phyloP scores from a whole-genome alignment of 1,284 basidiomycete species.

The Earliella scabrosa region DNA sequence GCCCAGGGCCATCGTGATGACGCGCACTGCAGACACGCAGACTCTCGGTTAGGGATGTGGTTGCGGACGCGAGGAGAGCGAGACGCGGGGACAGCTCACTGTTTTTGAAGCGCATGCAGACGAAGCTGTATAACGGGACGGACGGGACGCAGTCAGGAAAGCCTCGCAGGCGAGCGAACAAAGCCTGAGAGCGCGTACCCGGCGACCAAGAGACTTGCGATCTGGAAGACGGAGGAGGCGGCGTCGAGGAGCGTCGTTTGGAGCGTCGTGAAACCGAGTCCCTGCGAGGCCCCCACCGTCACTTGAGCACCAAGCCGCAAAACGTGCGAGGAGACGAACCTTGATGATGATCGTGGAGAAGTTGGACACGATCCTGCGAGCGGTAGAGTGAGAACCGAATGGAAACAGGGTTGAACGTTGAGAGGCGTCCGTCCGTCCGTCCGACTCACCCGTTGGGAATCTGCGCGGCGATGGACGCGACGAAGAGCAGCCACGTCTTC shows the following conservation, averaged over 20 bases:
- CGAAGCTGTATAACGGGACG: slow-evolving; percentile 1
- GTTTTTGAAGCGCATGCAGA: slow-evolving; percentile 27
- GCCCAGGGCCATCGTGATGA: slow-evolving; percentile 28
- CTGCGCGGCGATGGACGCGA: slow-evolving; percentile 39
- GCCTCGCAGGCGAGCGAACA: background rate
- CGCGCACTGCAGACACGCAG: slow-evolving; percentile 20
- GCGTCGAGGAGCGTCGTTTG: slow-evolving; percentile 27
- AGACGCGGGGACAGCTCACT: slow-evolving; percentile 7
- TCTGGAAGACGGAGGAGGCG: slow-evolving; percentile 23
- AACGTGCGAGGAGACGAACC: too few relatives aligned
- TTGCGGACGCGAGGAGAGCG: background rate
- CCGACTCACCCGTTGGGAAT: slow-evolving; percentile 33
- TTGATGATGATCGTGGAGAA: slow-evolving; percentile 30
- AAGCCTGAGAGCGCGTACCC: slow-evolving; percentile 9
- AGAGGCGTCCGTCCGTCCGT: too few relatives aligned
- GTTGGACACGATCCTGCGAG: slow-evolving; percentile 19
- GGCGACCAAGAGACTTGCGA: slow-evolving; percentile 19
- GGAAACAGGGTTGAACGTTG: too few relatives aligned
- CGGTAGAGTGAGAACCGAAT: background rate
- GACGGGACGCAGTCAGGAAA: background rate
- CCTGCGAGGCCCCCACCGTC: too few relatives aligned
- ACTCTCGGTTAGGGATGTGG: too few relatives aligned
- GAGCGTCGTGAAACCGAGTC: slow-evolving; percentile 26
- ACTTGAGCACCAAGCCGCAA: background rate
- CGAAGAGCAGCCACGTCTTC: slow-evolving; percentile 74